These are phyloP conservation scores for Gloeopeniophorella convolvens DNA, from an alignment of 768 basidiomycete species.

Conservation along the genomic window DNA sequence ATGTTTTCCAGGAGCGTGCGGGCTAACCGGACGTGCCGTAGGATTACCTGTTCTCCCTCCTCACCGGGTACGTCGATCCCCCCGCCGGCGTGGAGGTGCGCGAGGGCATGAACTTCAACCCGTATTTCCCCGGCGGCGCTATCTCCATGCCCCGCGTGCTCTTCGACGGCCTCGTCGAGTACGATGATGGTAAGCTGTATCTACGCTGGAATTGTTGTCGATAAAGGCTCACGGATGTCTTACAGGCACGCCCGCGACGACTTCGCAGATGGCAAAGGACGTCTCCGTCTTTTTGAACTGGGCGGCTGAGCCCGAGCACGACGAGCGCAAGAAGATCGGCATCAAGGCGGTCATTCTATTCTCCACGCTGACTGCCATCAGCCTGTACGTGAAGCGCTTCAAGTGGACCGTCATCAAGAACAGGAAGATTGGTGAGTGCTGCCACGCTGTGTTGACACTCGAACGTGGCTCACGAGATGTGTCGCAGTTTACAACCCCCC, in stretches of 20 bases:
- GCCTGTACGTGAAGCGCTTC: slow-evolving; percentile 90
- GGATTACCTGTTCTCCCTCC: slow-evolving; percentile 96
- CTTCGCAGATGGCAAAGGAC: slow-evolving; percentile 99
- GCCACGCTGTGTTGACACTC: not conserved
- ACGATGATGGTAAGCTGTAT: slow-evolving; percentile 69
- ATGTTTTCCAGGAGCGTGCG: not conserved
- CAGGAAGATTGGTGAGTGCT: slow-evolving; percentile 76
- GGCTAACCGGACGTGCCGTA: slow-evolving; percentile 26
- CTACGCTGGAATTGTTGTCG: not conserved
- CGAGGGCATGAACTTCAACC: slow-evolving; percentile 99
- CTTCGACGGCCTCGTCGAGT: slow-evolving; percentile 95
- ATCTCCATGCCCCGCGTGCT: slow-evolving; percentile 97
- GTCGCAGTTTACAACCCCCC: slow-evolving; percentile 56
- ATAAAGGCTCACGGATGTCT: not conserved
- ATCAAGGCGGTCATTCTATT: slow-evolving; percentile 94
- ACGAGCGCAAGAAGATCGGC: slow-evolving; percentile 95
- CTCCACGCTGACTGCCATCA: slow-evolving; percentile 72
- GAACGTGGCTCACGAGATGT: slow-evolving; percentile 7
- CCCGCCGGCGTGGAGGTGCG: slow-evolving; percentile 92
- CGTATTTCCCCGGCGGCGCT: slow-evolving; percentile 97
- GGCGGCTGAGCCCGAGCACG: slow-evolving; percentile 97
- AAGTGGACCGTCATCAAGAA: slow-evolving; percentile 92
- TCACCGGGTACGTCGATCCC: slow-evolving; percentile 95
- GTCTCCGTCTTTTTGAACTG: slow-evolving; percentile 92
- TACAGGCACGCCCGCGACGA: slow-evolving; percentile 88